Evolutionary conservation across 169 alveolate genomes (phyloP).

Genomic region (Plasmodium ovale): DNA sequence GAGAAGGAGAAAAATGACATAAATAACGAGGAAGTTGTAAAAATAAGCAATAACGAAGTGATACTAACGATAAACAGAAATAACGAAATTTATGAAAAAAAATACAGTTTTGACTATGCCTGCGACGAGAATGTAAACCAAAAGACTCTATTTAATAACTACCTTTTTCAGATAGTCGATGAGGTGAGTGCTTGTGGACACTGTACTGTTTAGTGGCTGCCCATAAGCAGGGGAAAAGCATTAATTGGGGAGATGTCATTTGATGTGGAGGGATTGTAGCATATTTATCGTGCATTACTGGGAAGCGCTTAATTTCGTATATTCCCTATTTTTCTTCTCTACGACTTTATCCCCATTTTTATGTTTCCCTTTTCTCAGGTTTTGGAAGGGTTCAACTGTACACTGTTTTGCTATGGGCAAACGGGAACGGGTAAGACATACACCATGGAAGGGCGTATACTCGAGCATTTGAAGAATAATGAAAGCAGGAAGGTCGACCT

Average conservation of each 20-base stretch:
- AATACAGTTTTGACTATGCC: conserved; percentile 71
- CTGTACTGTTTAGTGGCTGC: no score
- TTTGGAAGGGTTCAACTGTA: conserved; percentile 71
- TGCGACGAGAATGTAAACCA: conserved; percentile 73
- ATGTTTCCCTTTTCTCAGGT: conserved; percentile 10
- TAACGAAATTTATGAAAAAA: conserved; percentile 77
- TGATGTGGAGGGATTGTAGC: no score
- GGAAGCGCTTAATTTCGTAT: neutral
- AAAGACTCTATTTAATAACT: conserved; percentile 82
- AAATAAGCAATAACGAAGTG: conserved; percentile 77
- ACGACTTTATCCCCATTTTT: neutral
- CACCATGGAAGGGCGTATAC: conserved; percentile 59
- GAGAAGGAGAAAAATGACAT: conserved; percentile 83
- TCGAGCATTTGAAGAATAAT: conserved; percentile 23
- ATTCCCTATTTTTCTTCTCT: neutral
- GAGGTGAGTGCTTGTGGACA: no score
- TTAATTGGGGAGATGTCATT: no score
- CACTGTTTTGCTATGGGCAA: conserved; percentile 64
- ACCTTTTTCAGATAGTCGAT: conserved; percentile 88
- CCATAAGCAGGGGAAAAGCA: no score
- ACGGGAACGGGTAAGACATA: conserved; percentile 69
- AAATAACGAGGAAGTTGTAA: conserved; percentile 75
- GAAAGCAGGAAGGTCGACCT: conserved; percentile 45
- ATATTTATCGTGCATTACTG: neutral
- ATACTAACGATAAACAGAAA: conserved; percentile 75